Evolutionary conservation across 352 stramenopile species (phyloP).

Genomic region (Pelagophyceae sp.): DNA sequence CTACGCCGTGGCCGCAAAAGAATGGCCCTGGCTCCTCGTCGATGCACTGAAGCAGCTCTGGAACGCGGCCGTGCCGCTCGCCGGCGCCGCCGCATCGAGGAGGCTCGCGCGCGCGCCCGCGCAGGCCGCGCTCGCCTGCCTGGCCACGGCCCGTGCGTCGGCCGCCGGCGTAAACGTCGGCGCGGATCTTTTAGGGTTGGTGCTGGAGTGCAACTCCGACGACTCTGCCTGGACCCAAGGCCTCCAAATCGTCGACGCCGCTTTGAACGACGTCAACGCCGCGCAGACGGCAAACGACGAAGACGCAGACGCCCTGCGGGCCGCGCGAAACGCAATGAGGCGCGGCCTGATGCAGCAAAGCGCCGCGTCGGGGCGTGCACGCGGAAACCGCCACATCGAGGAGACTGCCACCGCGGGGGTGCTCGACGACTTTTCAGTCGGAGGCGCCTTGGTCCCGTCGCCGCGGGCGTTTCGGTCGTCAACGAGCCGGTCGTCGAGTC

Average conservation of each 20-base stretch:
- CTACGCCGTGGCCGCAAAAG: constrained; percentile 37
- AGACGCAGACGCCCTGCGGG: constrained; percentile 25
- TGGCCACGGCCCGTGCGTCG: constrained; percentile 23
- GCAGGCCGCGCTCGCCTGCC: constrained; percentile 30
- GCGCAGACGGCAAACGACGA: constrained; percentile 21
- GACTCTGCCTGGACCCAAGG: constrained; percentile 36
- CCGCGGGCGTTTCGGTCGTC: too few relatives aligned
- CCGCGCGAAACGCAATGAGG: constrained; percentile 33
- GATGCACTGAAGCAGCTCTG: constrained; percentile 57
- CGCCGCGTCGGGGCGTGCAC: too few relatives aligned
- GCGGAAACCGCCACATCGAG: too few relatives aligned
- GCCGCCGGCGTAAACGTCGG: constrained; percentile 26
- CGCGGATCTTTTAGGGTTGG: constrained; percentile 39
- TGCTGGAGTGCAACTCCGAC: constrained; percentile 47
- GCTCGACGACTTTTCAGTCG: too few relatives aligned
- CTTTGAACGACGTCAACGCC: constrained; percentile 34
- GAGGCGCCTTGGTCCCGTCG: too few relatives aligned
- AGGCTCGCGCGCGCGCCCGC: constrained; percentile 32
- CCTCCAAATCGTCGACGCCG: constrained; percentile 37
- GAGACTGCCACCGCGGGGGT: too few relatives aligned
- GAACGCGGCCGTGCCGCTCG: constrained; percentile 54
- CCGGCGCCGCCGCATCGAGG: constrained; percentile 27
- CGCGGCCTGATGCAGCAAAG: constrained; percentile 25
- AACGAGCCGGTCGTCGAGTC: constrained; percentile 44
- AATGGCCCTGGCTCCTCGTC: constrained; percentile 30